Evolutionary conservation across 2,329 filamentous ascomycete genomes (phyloP).

Genomic region (Onygenales sp.): DNA sequence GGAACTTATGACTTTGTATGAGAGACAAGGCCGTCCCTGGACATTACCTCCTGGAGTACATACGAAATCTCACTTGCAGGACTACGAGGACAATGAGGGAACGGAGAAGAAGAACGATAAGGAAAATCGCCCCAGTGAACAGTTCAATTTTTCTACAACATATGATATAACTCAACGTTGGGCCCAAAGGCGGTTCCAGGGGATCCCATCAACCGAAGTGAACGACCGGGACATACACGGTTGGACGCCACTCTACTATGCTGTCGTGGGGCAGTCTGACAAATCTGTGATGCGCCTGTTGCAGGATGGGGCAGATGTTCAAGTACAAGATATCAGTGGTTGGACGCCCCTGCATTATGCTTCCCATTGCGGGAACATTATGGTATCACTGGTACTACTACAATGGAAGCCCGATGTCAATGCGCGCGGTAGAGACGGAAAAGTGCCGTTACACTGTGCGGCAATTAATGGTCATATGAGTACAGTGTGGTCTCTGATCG

Average conservation of each 20-base stretch:
- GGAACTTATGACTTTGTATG: background rate
- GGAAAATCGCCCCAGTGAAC: too few relatives aligned
- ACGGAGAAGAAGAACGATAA: too few relatives aligned
- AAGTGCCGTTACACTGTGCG: background rate
- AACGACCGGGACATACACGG: background rate
- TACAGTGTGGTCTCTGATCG: background rate
- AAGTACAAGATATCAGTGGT: background rate
- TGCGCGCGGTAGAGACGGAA: background rate
- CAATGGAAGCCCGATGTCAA: background rate
- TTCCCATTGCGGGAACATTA: background rate
- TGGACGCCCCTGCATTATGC: background rate
- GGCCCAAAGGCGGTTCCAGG: too few relatives aligned
- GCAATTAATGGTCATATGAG: background rate
- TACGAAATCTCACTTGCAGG: too few relatives aligned
- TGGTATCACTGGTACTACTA: background rate
- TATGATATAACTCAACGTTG: too few relatives aligned
- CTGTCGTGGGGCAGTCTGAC: background rate
- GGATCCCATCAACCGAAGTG: too few relatives aligned
- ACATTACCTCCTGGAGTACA: background rate
- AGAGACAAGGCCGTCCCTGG: background rate
- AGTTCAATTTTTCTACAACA: too few relatives aligned
- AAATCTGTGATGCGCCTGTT: too few relatives aligned
- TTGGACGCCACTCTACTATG: background rate
- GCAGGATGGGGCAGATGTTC: background rate
- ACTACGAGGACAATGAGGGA: too few relatives aligned